Base-by-base conservation (phyloP, 1,139 yeast genomes). In the Barnettozyma hawaiiensis region DNA sequence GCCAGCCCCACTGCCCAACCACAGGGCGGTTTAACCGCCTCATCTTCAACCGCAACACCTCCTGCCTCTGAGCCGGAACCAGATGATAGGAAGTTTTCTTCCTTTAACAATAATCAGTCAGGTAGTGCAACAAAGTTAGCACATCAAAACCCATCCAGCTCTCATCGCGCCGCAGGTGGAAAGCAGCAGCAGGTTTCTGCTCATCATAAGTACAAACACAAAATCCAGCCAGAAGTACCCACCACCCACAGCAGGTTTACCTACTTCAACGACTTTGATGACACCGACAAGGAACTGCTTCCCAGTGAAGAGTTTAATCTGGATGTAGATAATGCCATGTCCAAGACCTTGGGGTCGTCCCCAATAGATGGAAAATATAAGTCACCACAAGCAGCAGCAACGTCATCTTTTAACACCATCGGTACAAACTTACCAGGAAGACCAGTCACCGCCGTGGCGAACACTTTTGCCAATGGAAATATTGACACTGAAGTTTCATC, bases 1-100 rank as follows among this genome's bases (percentile, higher is more conserved):
- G 60, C 55, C 47, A 51, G 55, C 47, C 55, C 54, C 47, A 46
- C 34, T 47, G 41, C 52, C 50, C 50, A 53, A 46, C 52, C 44
- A 37, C 35, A 42, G 28, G 46, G 45, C 28, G 51, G 49, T 38
- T 34, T 52, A 39, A 49, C 37, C 43, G 41, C 51, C 28, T 20
- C 45, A 8, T 31, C 50, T 6, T 6, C 45, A 12, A 15, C 42
- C 2, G 23, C 40, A 4, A 31, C 42, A 24, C 35, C 50, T 11
- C 35, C 50, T 11, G 35, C 50, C 31, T 49, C 50, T 37, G 57
- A 54, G 43, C 57, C 58, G 5, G 60, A 56, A 36, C 60, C 60
- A n/a, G 59, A 55, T 54, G 60, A 56, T 56, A 56, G 60, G 60
- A 56, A 44, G 57, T 48, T 31, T 46, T 42, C 58, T 54, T 53